Conservation (phyloP, 768 basidiomycete species). For the Suillus occidentalis region DNA sequence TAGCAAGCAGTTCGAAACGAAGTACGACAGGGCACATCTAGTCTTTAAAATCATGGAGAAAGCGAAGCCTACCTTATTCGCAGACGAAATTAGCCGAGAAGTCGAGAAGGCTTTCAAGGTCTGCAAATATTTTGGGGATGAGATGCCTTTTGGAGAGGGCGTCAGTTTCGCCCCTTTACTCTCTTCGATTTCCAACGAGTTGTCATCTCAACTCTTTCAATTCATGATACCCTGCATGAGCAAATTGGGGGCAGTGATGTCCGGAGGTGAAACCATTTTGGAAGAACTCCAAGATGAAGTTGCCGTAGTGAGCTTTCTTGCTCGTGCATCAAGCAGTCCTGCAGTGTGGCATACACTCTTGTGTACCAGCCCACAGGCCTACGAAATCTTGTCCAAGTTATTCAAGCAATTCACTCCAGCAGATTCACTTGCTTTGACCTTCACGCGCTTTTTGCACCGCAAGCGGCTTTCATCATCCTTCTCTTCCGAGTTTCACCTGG, state of each 20-base stretch:
- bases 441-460: constrained; percentile 29
- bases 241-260: neutral
- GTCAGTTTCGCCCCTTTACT: neutral
- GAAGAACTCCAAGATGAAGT: constrained; percentile 3
- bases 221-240: constrained; percentile 29
- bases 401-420: neutral
- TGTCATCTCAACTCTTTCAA: constrained; percentile 10
- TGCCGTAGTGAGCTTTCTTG: neutral
- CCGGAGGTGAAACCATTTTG: neutral
- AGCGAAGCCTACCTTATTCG: neutral
- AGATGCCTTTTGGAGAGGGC: neutral
- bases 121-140: neutral
- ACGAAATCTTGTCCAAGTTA: neutral
- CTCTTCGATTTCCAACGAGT: neutral
- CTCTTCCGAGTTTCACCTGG: neutral
- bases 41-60: neutral
- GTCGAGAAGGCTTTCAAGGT: neutral
- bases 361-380: neutral
- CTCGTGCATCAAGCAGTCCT: neutral
- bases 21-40: neutral
- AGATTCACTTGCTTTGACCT: constrained; percentile 19
- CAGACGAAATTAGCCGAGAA: neutral
- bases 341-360: neutral
- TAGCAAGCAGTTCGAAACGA: neutral
- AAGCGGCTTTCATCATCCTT: constrained; percentile 15